A percentile compares a stretch with the other conserved stretches of the same genome.
Evolutionary conservation across 306 rosid genomes (phyloP).

Genomic region (Quercus agrifolia): DNA sequence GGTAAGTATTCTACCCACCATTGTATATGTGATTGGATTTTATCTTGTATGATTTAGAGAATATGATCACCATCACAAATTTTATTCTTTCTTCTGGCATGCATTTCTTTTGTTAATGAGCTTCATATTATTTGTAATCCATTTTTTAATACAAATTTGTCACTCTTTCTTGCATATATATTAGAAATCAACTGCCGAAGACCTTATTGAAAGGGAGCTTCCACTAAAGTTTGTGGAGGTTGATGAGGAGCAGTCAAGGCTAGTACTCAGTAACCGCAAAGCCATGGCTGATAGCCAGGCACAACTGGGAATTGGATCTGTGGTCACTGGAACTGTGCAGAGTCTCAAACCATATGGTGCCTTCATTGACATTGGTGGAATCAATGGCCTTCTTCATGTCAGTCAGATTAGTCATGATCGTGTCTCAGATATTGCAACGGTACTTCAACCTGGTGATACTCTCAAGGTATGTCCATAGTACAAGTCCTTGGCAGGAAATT

Average conservation of each 20-base stretch:
- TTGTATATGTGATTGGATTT: neutral
- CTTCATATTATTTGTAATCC: neutral
- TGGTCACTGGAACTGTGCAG: conserved; percentile 87
- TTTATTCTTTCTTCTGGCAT: neutral
- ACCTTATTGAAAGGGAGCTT: conserved; percentile 74
- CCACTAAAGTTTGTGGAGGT: conserved; percentile 98
- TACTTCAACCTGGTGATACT: conserved; percentile 92
- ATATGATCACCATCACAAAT: neutral
- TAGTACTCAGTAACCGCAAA: conserved; percentile 93
- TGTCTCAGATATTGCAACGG: conserved; percentile 79
- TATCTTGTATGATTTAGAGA: neutral
- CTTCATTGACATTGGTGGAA: conserved; percentile 94
- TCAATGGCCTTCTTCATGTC: conserved; percentile 96
- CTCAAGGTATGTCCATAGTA: conserved; percentile 61
- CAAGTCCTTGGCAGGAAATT: conserved; percentile 12
- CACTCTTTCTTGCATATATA: conserved; percentile 12
- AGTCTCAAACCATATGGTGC: conserved; percentile 97
- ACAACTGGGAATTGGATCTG: conserved; percentile 96
- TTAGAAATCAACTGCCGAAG: conserved; percentile 81
- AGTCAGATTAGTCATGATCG: conserved; percentile 99
- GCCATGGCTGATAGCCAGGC: conserved; percentile 96
- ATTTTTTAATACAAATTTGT: neutral
- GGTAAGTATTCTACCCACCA: neutral
- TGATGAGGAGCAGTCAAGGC: conserved; percentile 87
- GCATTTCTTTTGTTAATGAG: neutral